phyloP scores from a whole-genome alignment of 2,329 filamentous ascomycete genomes.

The Pleoardoris graminearum region DNA sequence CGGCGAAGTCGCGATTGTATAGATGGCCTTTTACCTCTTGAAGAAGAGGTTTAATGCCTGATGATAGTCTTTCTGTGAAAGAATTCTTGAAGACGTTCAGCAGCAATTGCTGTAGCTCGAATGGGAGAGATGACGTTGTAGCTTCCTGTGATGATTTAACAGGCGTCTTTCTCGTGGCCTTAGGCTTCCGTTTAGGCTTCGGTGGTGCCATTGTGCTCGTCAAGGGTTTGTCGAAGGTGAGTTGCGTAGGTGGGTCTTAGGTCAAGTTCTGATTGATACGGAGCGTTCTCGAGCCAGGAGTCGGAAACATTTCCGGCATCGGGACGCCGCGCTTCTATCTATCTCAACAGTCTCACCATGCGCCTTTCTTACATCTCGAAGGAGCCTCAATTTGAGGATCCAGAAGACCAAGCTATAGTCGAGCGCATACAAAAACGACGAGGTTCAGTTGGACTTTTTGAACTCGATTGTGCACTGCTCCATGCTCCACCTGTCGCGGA shows the following conservation, averaged over 20 bases:
- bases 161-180: conserved; percentile 11
- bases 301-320: too few species aligned
- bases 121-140: conserved; percentile 43
- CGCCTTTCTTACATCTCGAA: too few species aligned
- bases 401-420: too few species aligned
- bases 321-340: too few species aligned
- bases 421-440: too few species aligned
- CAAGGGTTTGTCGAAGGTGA: not conserved
- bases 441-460: too few species aligned
- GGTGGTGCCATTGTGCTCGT: not conserved
- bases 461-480: too few species aligned
- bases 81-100: conserved; percentile 73
- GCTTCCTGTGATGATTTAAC: conserved; percentile 15
- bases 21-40: conserved; percentile 86
- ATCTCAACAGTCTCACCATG: too few species aligned
- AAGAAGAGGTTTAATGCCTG: conserved; percentile 60
- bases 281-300: too few species aligned
- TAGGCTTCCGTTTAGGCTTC: not conserved
- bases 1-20: conserved; percentile 80
- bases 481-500: too few species aligned
- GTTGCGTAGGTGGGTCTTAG: not conserved
- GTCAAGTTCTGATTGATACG: not conserved
- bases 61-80: conserved; percentile 52
- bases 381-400: too few species aligned
- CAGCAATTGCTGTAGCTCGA: conserved; percentile 67